Percentiles rank a stretch among this genome's conserved stretches.
Evolutionary conservation across 2,329 filamentous ascomycete species (phyloP).

Genomic region (Thermothelomyces thermophilus): DNA sequence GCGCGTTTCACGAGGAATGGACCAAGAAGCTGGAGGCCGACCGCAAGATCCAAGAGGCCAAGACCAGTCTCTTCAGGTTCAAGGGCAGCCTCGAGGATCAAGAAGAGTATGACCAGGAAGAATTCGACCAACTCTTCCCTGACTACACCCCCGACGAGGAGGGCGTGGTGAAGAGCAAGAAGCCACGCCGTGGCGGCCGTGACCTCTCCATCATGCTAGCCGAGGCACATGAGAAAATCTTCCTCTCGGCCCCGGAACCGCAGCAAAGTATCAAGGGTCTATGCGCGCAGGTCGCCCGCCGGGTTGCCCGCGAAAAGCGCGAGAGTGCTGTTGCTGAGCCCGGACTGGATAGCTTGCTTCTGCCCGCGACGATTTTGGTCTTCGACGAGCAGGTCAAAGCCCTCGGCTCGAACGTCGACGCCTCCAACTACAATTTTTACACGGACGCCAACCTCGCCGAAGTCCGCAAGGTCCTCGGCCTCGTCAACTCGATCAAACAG

Average conservation of each 20-base stretch:
- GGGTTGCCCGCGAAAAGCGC: slow-evolving; percentile 28
- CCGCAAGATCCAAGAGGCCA: slow-evolving; percentile 65
- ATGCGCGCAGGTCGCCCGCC: slow-evolving; percentile 39
- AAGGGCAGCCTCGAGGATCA: slow-evolving; percentile 70
- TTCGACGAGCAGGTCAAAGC: slow-evolving; percentile 52
- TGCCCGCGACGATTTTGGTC: slow-evolving; percentile 60
- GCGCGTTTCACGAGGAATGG: slow-evolving; percentile 74
- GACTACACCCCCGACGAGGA: slow-evolving; percentile 55
- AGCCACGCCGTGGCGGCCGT: slow-evolving; percentile 37
- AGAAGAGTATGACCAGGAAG: slow-evolving; percentile 65
- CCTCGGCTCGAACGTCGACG: slow-evolving; percentile 30
- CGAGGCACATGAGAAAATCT: slow-evolving; percentile 50
- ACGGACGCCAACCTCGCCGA: slow-evolving; percentile 71
- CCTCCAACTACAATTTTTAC: slow-evolving; percentile 75
- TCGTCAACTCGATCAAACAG: slow-evolving; percentile 62
- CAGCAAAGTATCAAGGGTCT: slow-evolving; percentile 38
- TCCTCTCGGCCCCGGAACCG: slow-evolving; percentile 38
- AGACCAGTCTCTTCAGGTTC: slow-evolving; percentile 76
- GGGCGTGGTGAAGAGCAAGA: slow-evolving; percentile 29
- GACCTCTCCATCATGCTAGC: slow-evolving; percentile 56
- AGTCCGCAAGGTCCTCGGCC: slow-evolving; percentile 61
- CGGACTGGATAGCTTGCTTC: slow-evolving; percentile 45
- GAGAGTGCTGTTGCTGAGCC: slow-evolving; percentile 26
- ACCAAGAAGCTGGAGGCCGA: slow-evolving; percentile 68
- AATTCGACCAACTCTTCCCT: slow-evolving; percentile 78